Evolutionary conservation across 257 asterid species (phyloP), one percentile per base, ranked within the genome.

Genomic region (Salvia miltiorrhiza): DNA sequence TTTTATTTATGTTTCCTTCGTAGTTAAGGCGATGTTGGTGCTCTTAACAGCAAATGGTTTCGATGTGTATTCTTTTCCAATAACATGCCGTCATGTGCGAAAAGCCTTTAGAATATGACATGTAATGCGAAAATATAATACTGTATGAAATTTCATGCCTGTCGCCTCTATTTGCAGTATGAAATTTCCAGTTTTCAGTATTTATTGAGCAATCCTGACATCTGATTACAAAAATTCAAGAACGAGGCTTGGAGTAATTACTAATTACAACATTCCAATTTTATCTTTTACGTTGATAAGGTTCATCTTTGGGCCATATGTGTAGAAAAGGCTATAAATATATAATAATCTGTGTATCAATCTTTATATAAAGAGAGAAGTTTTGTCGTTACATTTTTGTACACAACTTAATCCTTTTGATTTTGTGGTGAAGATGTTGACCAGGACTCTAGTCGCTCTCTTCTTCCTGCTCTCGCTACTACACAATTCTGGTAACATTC

Each of bases 401-500:
- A 39, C 32, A 11, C 11, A 37, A 39, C 43, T 30, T 2, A 6
- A 17, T 35, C 68, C 74, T 57, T 14, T 35, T 55, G n/a, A 73
- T 57, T 14, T 35, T 59, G 72, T 37, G 23, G 10, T 17, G 45
- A 35, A 71, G 28, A 54, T 56, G 67, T 24, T 68, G 70, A 52
- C 65, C 50, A 83, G 78, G 79, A 69, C 77, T 74, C 67, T 80
- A 1, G 40, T 85, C 55, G 4, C 76, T 54, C 72, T 79, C 17
- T 39, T 79, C 80, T 69, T 85, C 65, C 56, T 86, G 54, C 64
- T 80, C 10, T 57, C 68, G n/a, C 1, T 78, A 24, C 62, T 69
- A 2, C 86, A 43, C 1, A 71, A 72, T 61, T 78, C 87, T 1
- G 89, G 96, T 85, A 79, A 7, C 40, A 35, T 35, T 35, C 2